phyloP scores from a whole-genome alignment of 352 stramenopile genomes.

The Phytophthora brassicae region DNA sequence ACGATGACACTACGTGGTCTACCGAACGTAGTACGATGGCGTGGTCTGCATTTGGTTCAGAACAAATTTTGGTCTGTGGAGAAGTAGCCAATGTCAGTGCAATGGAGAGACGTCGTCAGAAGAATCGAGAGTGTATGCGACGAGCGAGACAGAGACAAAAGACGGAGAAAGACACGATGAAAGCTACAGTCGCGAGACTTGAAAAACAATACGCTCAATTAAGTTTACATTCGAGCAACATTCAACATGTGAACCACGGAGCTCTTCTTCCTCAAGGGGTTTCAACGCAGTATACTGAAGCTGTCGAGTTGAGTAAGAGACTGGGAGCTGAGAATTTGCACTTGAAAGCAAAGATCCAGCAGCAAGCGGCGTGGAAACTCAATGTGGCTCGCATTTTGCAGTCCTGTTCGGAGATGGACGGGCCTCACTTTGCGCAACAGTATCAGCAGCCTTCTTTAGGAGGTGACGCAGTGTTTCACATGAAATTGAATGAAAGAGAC shows the following conservation, averaged over 20 bases:
- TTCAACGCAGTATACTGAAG: constrained; percentile 27
- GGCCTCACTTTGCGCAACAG: constrained; percentile 20
- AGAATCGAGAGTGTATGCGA: constrained; percentile 52
- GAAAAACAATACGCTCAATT: constrained; percentile 40
- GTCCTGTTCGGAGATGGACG: constrained; percentile 14
- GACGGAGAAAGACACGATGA: constrained; percentile 38
- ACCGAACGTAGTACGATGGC: no score
- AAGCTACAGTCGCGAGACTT: constrained; percentile 32
- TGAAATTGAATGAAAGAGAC: constrained; percentile 23
- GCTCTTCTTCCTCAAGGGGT: no score
- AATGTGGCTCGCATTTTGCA: constrained; percentile 36
- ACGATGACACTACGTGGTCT: no score
- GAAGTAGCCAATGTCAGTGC: constrained; percentile 25
- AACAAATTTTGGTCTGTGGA: constrained; percentile 17
- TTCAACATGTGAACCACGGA: no score
- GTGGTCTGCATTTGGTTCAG: not conserved
- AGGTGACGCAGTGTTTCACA: constrained; percentile 5
- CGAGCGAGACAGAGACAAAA: constrained; percentile 38
- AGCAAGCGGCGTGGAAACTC: constrained; percentile 35
- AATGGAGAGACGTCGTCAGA: constrained; percentile 36
- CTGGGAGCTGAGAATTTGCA: constrained; percentile 52
- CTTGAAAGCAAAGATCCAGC: constrained; percentile 40
- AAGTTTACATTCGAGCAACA: constrained; percentile 20
- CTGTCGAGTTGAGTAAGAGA: constrained; percentile 23
- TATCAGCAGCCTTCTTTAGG: constrained; percentile 20